phyloP scores from a whole-genome alignment of 2,329 filamentous ascomycete species.

The Colletotrichum sp. region DNA sequence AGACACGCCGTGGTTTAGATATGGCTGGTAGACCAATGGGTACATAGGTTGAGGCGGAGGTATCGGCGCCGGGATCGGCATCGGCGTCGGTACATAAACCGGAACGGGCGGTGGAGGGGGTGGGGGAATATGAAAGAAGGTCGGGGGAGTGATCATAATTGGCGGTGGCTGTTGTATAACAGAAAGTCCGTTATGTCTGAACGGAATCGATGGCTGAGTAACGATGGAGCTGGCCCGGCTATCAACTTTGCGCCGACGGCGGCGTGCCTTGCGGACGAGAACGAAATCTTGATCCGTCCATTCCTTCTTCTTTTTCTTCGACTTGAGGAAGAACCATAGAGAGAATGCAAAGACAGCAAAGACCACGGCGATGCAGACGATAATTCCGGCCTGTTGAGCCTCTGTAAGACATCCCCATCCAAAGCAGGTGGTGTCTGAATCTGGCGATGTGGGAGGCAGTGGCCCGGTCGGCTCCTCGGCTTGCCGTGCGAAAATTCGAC shows the following conservation, averaged over 20 bases:
- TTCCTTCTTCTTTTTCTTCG: slow-evolving; percentile 6
- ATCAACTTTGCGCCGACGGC: background rate
- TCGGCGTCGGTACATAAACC: background rate
- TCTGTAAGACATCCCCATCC: slow-evolving; percentile 45
- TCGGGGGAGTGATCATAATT: background rate
- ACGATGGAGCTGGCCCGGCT: background rate
- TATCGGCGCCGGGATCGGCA: background rate
- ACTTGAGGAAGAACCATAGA: slow-evolving; percentile 35
- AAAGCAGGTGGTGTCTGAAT: slow-evolving; percentile 24
- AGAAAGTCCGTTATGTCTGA: background rate
- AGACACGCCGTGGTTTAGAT: slow-evolving; percentile 1
- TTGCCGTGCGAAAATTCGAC: background rate
- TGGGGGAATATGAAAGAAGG: background rate
- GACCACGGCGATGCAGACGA: slow-evolving; percentile 38
- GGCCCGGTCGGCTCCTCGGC: background rate
- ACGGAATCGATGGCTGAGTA: background rate
- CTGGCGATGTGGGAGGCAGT: background rate
- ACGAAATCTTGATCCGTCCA: slow-evolving; percentile 7
- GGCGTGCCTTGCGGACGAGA: slow-evolving; percentile 2
- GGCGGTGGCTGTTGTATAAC: background rate
- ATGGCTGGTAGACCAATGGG: slow-evolving; percentile 18
- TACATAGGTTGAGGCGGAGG: slow-evolving; percentile 17
- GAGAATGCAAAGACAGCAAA: slow-evolving; percentile 31
- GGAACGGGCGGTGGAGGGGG: slow-evolving; percentile 2
- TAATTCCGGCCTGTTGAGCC: slow-evolving; percentile 41